Conservation (phyloP, 1,284 basidiomycete species). For the Tausonia pullulans region DNA sequence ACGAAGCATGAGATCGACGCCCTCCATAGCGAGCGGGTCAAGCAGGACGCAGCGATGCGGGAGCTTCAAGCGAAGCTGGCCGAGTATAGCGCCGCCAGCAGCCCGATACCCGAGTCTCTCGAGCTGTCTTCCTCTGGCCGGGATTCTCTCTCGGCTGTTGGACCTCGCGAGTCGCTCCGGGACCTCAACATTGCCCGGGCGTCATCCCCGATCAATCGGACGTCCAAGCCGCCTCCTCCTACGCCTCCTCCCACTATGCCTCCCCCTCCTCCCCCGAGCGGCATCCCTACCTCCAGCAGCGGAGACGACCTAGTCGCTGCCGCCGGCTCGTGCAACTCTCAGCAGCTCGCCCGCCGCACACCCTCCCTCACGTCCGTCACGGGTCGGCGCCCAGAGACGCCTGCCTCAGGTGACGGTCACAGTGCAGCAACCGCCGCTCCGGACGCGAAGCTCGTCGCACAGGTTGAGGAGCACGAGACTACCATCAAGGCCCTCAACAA, state of each 20-base stretch:
- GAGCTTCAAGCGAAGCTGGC: constrained; percentile 62
- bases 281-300: constrained; percentile 27
- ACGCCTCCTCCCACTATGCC: constrained; percentile 79
- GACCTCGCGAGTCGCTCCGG: neutral
- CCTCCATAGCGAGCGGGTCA: constrained; percentile 56
- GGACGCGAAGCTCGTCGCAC: constrained; percentile 23
- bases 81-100: constrained; percentile 15
- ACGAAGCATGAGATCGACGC: constrained; percentile 68
- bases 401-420: constrained; percentile 1
- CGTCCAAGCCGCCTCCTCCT: constrained; percentile 4
- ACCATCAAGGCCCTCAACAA: constrained; percentile 89
- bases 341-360: neutral
- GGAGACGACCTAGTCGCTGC: neutral
- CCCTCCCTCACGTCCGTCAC: neutral
- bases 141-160: neutral
- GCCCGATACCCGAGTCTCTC: neutral
- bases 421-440: neutral
- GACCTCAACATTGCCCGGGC: constrained; percentile 1
- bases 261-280: constrained; percentile 60
- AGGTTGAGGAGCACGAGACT: constrained; percentile 67
- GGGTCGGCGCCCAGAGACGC: neutral
- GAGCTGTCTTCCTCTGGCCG: neutral
- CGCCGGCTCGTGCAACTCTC: neutral
- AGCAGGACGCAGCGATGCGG: constrained; percentile 52
- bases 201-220: neutral